A percentile compares a stretch with the other conserved stretches of the same genome.
phyloP scores from a whole-genome alignment of 202 grass and related monocot species.

The Carex arenaria region DNA sequence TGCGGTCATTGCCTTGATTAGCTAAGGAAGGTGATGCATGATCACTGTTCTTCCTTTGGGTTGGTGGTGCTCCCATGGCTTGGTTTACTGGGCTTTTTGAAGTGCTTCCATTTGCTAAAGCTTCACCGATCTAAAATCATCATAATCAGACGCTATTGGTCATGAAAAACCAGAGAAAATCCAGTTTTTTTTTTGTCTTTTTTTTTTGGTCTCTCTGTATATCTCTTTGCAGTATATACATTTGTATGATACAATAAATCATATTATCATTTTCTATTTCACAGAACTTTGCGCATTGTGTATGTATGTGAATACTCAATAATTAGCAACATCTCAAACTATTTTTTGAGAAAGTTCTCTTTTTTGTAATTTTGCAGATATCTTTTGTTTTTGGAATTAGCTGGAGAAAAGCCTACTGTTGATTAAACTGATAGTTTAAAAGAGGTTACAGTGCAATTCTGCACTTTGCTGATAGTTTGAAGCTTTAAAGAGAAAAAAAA shows the following conservation, averaged over 20 bases:
- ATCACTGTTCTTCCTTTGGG: constrained; percentile 20
- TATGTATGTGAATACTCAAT: neutral
- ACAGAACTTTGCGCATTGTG: too few species aligned
- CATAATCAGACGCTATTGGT: neutral
- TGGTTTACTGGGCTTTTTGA: constrained; percentile 28
- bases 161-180: neutral
- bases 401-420: neutral
- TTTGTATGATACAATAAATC: neutral
- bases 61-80: constrained; percentile 26
- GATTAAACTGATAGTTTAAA: neutral
- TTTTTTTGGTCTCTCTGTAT: neutral
- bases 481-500: neutral
- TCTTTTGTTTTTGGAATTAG: neutral
- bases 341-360: too few species aligned
- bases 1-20: constrained; percentile 33
- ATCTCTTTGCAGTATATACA: neutral
- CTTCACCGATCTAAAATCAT: neutral
- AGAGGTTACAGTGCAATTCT: neutral
- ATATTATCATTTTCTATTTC: neutral
- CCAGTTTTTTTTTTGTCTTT: neutral
- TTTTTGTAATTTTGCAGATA: neutral
- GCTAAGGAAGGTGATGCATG: constrained; percentile 13
- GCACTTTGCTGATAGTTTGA: neutral
- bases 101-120: constrained; percentile 35
- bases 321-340: neutral